Percentiles rank a stretch among this genome's conserved stretches.
These are phyloP conservation scores for Drechslera avenae DNA, from an alignment of 2,329 filamentous ascomycete genomes.

Conservation along the genomic window DNA sequence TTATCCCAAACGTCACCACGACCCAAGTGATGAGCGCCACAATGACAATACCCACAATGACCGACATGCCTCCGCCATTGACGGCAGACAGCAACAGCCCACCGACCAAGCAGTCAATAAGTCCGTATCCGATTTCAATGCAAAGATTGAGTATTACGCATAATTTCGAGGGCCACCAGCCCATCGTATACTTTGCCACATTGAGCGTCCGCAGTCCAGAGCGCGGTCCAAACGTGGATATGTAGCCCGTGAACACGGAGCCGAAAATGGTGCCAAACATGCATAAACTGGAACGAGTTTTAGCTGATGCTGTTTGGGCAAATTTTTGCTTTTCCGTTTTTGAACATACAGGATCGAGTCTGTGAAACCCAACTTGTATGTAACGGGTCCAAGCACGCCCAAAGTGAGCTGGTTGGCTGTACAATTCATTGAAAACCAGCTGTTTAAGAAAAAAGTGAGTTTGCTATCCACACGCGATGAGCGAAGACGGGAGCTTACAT, in stretches of 20 bases:
- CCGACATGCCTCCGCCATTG: constrained; percentile 59
- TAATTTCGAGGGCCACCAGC: constrained; percentile 67
- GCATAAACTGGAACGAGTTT: constrained; percentile 8
- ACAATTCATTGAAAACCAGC: constrained; percentile 65
- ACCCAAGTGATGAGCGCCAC: constrained; percentile 49
- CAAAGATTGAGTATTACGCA: constrained; percentile 60
- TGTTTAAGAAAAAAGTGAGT: constrained; percentile 4
- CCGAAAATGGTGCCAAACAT: constrained; percentile 33
- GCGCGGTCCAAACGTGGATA: constrained; percentile 28
- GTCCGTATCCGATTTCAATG: constrained; percentile 61
- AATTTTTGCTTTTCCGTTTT: neutral
- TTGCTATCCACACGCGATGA: neutral
- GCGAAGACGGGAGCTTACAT: constrained; percentile 19
- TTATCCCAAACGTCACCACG: constrained; percentile 33
- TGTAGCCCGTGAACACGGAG: constrained; percentile 29
- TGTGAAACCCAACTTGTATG: constrained; percentile 25
- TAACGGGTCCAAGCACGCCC: constrained; percentile 30
- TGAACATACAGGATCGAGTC: constrained; percentile 22
- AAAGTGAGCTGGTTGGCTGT: constrained; percentile 60
- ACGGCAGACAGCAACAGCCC: constrained; percentile 67
- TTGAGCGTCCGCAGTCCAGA: constrained; percentile 41
- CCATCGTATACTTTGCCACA: constrained; percentile 61
- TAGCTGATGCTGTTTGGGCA: neutral
- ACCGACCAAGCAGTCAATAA: constrained; percentile 64
- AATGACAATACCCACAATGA: constrained; percentile 65